Conservation (phyloP, 345 rosid species). For the Euphorbia tirucalli region DNA sequence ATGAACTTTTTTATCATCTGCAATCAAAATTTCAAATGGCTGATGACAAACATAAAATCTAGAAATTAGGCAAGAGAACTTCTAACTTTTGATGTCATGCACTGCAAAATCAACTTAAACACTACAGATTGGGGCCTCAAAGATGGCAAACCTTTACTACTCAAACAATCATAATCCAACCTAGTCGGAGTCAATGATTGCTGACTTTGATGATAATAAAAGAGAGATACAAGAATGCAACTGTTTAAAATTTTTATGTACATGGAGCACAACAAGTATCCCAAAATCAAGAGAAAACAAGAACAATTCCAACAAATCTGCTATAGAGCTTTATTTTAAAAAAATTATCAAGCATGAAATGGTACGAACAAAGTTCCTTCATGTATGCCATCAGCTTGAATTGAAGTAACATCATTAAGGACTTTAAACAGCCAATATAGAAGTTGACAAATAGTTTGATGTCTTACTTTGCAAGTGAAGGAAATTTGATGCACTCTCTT, state of each 20-base stretch:
- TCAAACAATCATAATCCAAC: not conserved
- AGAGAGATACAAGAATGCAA: not conserved
- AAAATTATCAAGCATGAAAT: not conserved
- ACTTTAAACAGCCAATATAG: not conserved
- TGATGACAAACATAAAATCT: too few species aligned
- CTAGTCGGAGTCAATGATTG: not conserved
- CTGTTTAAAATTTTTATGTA: not conserved
- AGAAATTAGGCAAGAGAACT: too few species aligned
- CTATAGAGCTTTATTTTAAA: not conserved
- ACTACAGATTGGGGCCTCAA: too few species aligned
- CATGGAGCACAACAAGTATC: not conserved
- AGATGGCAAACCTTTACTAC: not conserved
- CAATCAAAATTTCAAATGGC: too few species aligned
- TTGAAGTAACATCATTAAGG: constrained; percentile 10
- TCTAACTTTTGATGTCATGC: too few species aligned
- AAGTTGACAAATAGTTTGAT: constrained; percentile 15
- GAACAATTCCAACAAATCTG: not conserved
- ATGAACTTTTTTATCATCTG: too few species aligned
- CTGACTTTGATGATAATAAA: not conserved
- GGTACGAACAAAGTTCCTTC: not conserved
- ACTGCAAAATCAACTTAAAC: too few species aligned
- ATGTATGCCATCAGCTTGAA: not conserved
- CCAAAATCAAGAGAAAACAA: constrained; percentile 8
- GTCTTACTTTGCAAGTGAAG: constrained; percentile 87
- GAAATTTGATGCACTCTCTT: constrained; percentile 95